Evolutionary conservation across 1,284 basidiomycete species (phyloP).

Genomic region (Vanrija sp.): DNA sequence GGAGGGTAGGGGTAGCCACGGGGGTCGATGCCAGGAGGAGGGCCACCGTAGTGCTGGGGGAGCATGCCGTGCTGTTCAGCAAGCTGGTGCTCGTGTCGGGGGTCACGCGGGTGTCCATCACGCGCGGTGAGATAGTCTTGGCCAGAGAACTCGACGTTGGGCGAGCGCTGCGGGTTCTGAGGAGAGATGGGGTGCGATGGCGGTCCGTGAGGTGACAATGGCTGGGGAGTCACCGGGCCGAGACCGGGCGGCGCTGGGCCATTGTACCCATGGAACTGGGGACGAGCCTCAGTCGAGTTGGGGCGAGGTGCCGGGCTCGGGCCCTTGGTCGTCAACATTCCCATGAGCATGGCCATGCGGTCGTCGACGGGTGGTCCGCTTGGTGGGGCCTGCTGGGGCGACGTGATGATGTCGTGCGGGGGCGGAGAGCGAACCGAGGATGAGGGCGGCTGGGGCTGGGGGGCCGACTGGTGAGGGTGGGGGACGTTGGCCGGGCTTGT

Average conservation of each 20-base stretch:
- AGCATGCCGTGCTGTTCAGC: conserved; percentile 2
- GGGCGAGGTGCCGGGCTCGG: conserved; percentile 13
- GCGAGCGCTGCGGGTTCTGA: conserved; percentile 7
- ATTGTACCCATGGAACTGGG: conserved; percentile 3
- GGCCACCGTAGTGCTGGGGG: conserved; percentile 4
- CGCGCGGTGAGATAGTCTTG: too few relatives aligned
- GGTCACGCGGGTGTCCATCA: too few relatives aligned
- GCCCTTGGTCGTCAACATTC: conserved; percentile 30
- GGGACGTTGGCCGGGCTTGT: background rate
- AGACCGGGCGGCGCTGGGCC: conserved; percentile 12
- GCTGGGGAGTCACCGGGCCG: too few relatives aligned
- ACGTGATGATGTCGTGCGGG: background rate
- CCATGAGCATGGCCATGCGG: conserved; percentile 40
- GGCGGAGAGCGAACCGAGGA: background rate
- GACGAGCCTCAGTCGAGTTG: conserved; percentile 4
- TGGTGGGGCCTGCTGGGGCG: background rate
- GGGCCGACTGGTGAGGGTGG: background rate
- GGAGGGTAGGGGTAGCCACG: background rate
- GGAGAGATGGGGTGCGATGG: conserved; percentile 6
- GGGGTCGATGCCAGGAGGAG: conserved; percentile 3
- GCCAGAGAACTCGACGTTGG: background rate
- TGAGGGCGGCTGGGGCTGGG: background rate
- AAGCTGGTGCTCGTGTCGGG: conserved; percentile 2
- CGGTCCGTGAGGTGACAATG: too few relatives aligned
- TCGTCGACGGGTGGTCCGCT: conserved; percentile 20